phyloP scores from a whole-genome alignment of 345 rosid species.

The Bruguiera sexangula region DNA sequence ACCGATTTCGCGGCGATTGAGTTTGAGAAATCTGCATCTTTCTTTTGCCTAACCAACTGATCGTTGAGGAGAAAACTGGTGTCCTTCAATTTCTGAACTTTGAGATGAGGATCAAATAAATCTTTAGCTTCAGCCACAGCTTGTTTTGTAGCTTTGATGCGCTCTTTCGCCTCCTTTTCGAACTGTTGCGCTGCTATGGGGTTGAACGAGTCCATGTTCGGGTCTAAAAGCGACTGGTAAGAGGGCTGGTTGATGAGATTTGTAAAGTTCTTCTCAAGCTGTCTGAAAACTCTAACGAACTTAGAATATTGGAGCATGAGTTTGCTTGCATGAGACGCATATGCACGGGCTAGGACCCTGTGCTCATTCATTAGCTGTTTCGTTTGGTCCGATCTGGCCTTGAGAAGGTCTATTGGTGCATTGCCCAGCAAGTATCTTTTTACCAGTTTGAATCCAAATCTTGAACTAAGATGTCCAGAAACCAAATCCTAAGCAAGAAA shows the following conservation, averaged over 20 bases:
- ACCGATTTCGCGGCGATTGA: neutral
- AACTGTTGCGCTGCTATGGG: neutral
- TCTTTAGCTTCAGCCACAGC: neutral
- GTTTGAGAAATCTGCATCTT: neutral
- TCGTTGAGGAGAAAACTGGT: neutral
- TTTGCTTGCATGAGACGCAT: constrained; percentile 1
- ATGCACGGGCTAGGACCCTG: neutral
- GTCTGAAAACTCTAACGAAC: neutral
- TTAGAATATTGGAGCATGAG: neutral
- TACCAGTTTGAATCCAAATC: too few species aligned
- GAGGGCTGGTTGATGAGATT: neutral
- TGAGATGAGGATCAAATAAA: neutral
- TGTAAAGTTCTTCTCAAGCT: neutral
- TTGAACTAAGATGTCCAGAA: too few species aligned
- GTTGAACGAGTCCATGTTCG: neutral
- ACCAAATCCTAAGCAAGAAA: too few species aligned
- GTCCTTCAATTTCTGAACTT: constrained; percentile 5
- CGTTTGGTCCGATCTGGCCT: neutral
- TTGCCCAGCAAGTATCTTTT: neutral
- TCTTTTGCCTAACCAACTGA: neutral
- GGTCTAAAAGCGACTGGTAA: neutral
- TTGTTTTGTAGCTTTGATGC: neutral
- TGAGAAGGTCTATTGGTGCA: neutral
- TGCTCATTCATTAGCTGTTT: too few species aligned
- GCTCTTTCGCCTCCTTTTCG: neutral